Percentiles rank a stretch among this genome's conserved stretches.
Evolutionary conservation across 352 stramenopile genomes (phyloP).

Genomic region (Globisporangium polare): DNA sequence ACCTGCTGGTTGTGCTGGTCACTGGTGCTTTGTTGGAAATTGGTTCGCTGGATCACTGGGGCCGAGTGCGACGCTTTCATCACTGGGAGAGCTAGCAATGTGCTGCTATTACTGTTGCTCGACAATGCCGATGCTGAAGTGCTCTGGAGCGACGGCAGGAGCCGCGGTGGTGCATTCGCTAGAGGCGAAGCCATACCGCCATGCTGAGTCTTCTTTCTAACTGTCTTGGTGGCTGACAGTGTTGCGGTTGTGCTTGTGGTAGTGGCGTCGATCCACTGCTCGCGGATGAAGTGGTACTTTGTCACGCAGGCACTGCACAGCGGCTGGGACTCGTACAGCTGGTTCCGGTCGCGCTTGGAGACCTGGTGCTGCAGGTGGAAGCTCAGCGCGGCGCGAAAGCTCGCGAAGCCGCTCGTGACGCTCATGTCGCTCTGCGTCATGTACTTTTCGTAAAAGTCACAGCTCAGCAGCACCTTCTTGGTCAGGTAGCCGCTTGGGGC

Average conservation of each 20-base stretch:
- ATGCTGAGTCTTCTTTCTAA: conserved; percentile 2
- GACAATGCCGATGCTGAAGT: not conserved
- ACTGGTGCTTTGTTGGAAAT: not conserved
- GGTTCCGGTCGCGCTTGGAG: conserved; percentile 39
- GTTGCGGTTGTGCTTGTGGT: not conserved
- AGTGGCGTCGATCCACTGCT: conserved; percentile 31
- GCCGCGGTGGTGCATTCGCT: not conserved
- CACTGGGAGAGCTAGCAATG: not conserved
- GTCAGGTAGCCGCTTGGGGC: conserved; percentile 45
- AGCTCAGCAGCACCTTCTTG: conserved; percentile 67
- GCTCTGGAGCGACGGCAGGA: conserved; percentile 11
- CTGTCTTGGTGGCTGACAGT: conserved; percentile 2
- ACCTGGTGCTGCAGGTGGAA: conserved; percentile 61
- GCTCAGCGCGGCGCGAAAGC: conserved; percentile 32
- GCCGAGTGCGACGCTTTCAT: conserved; percentile 10
- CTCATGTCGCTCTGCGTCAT: conserved; percentile 36
- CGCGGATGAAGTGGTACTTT: conserved; percentile 39
- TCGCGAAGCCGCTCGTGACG: conserved; percentile 33
- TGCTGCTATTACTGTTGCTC: not conserved
- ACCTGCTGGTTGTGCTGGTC: not conserved
- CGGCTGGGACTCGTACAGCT: conserved; percentile 55
- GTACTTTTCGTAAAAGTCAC: conserved; percentile 59
- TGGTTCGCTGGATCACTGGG: conserved; percentile 5
- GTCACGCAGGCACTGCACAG: conserved; percentile 43
- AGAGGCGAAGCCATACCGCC: not conserved